Base-by-base conservation (phyloP, 1,284 basidiomycete species). In the Trametes pubescens region DNA sequence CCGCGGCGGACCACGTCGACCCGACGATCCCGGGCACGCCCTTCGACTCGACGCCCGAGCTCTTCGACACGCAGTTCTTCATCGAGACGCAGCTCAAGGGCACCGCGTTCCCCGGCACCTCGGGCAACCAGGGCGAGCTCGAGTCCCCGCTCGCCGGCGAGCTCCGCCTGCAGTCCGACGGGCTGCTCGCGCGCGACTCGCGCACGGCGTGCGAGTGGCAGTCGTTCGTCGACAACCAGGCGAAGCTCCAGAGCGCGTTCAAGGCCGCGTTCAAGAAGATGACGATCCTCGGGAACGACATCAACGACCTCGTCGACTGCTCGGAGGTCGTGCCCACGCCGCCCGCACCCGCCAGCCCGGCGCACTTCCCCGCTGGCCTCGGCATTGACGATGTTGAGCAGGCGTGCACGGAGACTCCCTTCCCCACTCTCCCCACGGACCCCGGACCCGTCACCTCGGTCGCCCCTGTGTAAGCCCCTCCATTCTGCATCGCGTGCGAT, bases 261-360 rank as follows among this genome's bases (percentile, higher is more conserved):
- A 65, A 66, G 55, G 64, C 64, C 40, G 75, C 71, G 40, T 72
- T 75, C 69, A 61, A 62, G 43, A 75, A 76, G 71, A 72, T 76
- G 47, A 59, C 72, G 10, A 57, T 74, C 32, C 65, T 75, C 67
- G 74, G 75, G 24, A 70, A 73, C 56, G 56, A 74, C 68, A 37
- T 37, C 32, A 48, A 29, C 57, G 40, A 54, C 14, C 61, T 71
- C 59, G 60, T 67, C 51, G 69, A 71, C 65, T 71, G 69, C 66
- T 67, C 69, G 35, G 69, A 71, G 40, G 64, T 71, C 56, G 62
- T 62, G 43, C 65, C 65, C 21, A 57, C 24, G 18, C 62, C 66
- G 44, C 61, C 61, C 34, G 46, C 59, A 16, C 58, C 60, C 21
- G 53, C 52, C 21, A 57, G 59, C 52, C 46, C 46, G 35, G 66